phyloP scores from a whole-genome alignment of 768 basidiomycete species.

The Ramaria sp. region DNA sequence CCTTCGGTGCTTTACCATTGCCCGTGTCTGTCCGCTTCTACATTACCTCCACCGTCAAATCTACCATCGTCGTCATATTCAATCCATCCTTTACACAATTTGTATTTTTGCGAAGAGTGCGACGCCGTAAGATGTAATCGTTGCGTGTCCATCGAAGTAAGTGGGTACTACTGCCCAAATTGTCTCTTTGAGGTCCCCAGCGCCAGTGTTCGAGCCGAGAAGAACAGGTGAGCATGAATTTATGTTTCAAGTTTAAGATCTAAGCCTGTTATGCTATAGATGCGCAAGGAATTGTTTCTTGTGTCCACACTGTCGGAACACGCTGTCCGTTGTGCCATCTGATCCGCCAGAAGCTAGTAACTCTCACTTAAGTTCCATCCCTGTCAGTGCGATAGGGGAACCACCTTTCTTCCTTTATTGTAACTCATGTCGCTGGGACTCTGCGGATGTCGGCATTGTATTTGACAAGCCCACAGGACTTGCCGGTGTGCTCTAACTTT shows the following conservation, averaged over 20 bases:
- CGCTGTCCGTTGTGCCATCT: conserved; percentile 83
- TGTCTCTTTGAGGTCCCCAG: conserved; percentile 97
- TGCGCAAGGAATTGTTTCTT: conserved; percentile 97
- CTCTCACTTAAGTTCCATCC: conserved; percentile 36
- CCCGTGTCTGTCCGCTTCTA: conserved; percentile 52
- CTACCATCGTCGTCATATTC: conserved; percentile 67
- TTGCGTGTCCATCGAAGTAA: conserved; percentile 88
- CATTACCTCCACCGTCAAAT: conserved; percentile 62
- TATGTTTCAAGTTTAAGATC: neutral
- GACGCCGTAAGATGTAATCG: conserved; percentile 89
- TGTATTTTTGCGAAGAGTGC: conserved; percentile 99
- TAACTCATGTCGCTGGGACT: conserved; percentile 92
- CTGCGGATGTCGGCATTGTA: conserved; percentile 78
- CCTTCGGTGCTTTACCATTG: conserved; percentile 57
- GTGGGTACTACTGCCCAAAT: conserved; percentile 96
- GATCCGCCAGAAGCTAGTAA: conserved; percentile 64
- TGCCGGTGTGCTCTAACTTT: conserved; percentile 47
- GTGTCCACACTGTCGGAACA: conserved; percentile 89
- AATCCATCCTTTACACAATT: conserved; percentile 72
- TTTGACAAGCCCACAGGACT: conserved; percentile 97
- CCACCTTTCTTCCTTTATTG: conserved; percentile 90
- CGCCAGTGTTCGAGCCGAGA: conserved; percentile 96
- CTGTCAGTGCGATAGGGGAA: conserved; percentile 57
- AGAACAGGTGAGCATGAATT: conserved; percentile 63
- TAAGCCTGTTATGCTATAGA: conserved; percentile 32